A percentile compares a stretch with the other conserved stretches of the same genome.
These are phyloP conservation scores for Hypoxylon sp. DNA, from an alignment of 2,329 filamentous ascomycete genomes.

Conservation along the genomic window DNA sequence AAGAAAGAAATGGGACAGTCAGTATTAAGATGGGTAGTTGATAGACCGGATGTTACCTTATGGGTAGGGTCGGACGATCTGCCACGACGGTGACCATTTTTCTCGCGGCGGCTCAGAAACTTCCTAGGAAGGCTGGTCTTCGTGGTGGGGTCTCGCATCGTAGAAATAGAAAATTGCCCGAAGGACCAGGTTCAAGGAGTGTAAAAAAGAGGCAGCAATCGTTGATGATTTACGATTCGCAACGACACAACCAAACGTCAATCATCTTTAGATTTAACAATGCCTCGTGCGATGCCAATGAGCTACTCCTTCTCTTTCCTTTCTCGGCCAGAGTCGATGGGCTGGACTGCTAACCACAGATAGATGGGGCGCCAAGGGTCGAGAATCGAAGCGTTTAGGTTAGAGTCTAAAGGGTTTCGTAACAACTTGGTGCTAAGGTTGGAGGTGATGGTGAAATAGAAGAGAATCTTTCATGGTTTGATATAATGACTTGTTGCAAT, in stretches of 20 bases:
- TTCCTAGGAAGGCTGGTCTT: constrained; percentile 70
- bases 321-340: constrained; percentile 12
- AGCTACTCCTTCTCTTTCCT: constrained; percentile 14
- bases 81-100: constrained; percentile 68
- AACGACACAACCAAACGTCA: constrained; percentile 23
- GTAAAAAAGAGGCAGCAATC: constrained; percentile 24
- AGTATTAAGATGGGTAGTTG: constrained; percentile 31
- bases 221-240: constrained; percentile 37
- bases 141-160: constrained; percentile 58
- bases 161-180: constrained; percentile 36
- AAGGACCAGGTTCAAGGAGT: constrained; percentile 21
- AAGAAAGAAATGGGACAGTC: constrained; percentile 23
- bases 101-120: constrained; percentile 80
- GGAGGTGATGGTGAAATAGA: constrained; percentile 39
- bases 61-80: constrained; percentile 69
- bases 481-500: constrained; percentile 12
- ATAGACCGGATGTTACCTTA: constrained; percentile 55
- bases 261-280: constrained; percentile 36
- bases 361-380: constrained; percentile 9
- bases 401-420: constrained; percentile 6
- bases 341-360: constrained; percentile 10
- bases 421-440: constrained; percentile 36
- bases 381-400: constrained; percentile 18
- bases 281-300: constrained; percentile 7
- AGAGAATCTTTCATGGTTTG: constrained; percentile 41